These are phyloP conservation scores for Coemansia sp. DNA, from an alignment of 371 early-diverging fungal genomes.

Conservation along the genomic window DNA sequence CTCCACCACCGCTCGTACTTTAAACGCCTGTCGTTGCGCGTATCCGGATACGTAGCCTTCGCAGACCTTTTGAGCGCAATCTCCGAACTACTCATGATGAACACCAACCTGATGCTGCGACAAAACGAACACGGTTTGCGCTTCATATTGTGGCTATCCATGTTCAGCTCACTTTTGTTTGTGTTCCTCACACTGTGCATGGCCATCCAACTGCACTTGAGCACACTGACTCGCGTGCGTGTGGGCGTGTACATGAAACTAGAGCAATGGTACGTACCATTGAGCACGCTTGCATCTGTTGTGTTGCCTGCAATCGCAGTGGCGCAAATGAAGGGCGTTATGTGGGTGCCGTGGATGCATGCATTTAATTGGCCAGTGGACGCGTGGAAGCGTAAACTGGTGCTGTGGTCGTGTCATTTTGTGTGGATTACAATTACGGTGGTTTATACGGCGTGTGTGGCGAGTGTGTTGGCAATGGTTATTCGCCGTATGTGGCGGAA, in stretches of 20 bases:
- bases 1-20: conserved; percentile 23
- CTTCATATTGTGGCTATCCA: conserved; percentile 30
- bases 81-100: conserved; percentile 19
- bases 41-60: conserved; percentile 32
- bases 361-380: conserved; percentile 35
- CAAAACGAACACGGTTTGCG: conserved; percentile 16
- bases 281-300: conserved; percentile 12
- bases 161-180: conserved; percentile 27
- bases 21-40: conserved; percentile 30
- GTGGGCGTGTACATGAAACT: conserved; percentile 33
- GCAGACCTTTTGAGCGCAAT: conserved; percentile 20
- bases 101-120: conserved; percentile 33
- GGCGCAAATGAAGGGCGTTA: conserved; percentile 21
- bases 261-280: conserved; percentile 25
- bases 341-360: conserved; percentile 37
- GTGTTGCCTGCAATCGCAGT: conserved; percentile 30
- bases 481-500: conserved; percentile 36
- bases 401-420: conserved; percentile 44
- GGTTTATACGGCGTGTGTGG: conserved; percentile 25
- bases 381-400: conserved; percentile 9
- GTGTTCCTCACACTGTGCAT: conserved; percentile 35
- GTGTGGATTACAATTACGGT: conserved; percentile 32
- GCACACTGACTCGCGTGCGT: conserved; percentile 35
- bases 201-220: conserved; percentile 39
- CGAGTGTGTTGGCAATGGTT: conserved; percentile 19